Conservation (phyloP, 1,284 basidiomycete species). For the Irpex sp. region DNA sequence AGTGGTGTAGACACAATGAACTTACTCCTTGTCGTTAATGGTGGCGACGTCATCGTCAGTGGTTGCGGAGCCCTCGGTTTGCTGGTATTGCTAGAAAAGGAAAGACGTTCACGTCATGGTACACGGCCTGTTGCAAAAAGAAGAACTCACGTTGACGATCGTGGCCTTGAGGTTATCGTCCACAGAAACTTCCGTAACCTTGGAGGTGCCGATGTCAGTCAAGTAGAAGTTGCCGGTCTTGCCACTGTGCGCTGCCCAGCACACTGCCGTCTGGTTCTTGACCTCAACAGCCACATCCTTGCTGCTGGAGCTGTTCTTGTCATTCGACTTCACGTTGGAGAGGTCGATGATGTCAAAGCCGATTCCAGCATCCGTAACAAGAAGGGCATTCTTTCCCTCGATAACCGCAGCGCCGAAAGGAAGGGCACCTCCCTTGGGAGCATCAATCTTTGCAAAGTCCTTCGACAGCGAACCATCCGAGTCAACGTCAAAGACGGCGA, state of each 20-base stretch:
- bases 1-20: background rate
- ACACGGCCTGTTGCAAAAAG: no score
- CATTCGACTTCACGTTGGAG: constrained; percentile 1
- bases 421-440: constrained; percentile 22
- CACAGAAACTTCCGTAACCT: constrained; percentile 44
- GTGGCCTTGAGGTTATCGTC: constrained; percentile 39
- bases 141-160: constrained; percentile 36
- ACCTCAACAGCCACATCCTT: constrained; percentile 27
- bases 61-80: constrained; percentile 21
- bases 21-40: constrained; percentile 28
- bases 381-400: constrained; percentile 28
- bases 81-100: constrained; percentile 21
- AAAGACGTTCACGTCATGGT: background rate
- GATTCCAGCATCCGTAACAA: constrained; percentile 29
- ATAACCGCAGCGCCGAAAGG: constrained; percentile 32
- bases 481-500: constrained; percentile 43
- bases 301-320: constrained; percentile 3
- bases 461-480: constrained; percentile 27
- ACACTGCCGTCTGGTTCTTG: constrained; percentile 39
- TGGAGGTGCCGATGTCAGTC: constrained; percentile 39
- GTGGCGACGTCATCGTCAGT: constrained; percentile 28
- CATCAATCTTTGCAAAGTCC: constrained; percentile 21
- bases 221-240: constrained; percentile 49
- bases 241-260: constrained; percentile 43
- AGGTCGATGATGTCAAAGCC: constrained; percentile 31